Base-by-base conservation (phyloP, 2,329 filamentous ascomycete genomes). In the Sporothrix luriei region DNA sequence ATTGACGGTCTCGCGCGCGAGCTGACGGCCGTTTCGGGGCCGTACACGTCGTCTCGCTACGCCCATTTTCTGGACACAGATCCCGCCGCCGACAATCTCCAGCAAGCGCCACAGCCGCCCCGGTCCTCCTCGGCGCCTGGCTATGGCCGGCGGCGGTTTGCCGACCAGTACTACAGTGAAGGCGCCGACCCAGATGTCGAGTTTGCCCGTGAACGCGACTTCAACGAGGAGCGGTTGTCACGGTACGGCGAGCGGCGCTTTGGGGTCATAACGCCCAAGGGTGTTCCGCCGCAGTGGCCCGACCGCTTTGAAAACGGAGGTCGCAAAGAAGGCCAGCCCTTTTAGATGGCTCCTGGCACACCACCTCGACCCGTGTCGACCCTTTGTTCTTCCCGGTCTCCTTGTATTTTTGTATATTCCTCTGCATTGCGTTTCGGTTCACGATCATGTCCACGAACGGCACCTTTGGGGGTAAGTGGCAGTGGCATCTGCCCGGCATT, bases 151-250 rank as follows among this genome's bases (percentile, higher is more conserved):
- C 69, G 70, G 6, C 71, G 70, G 33, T 71, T 70, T 24, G 66
- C 74, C 7, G 75, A 75, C 71, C 70, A 73, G 26, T 75, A 74
- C 65, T 77, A 76, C 71, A 75, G 74, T 70, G 74, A 74, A 66
- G 75, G 74, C 55, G 73, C 75, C 19, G 75, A 76, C 29, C 74
- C 75, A 6, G 74, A 75, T 55, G 66, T 68, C 10, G 74, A 75
- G n/a, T 73, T 73, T 55, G 69, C 72, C 3, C 70, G 68, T 0
- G 69, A 73, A 55, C 68, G 74, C 1, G 74, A 75, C 70, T 76
- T 74, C 46, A 72, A 73, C 66, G 74, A 75, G 57, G 76, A 75
- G 64, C 71, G 75, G 46, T 71, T 76, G 16, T 76, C 74, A 19
- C 73, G 74, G 68, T 76, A 77, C 49, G 73, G 75, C 55, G 75